phyloP scores from a whole-genome alignment of 768 basidiomycete genomes.

The Suillus subalutaceus region DNA sequence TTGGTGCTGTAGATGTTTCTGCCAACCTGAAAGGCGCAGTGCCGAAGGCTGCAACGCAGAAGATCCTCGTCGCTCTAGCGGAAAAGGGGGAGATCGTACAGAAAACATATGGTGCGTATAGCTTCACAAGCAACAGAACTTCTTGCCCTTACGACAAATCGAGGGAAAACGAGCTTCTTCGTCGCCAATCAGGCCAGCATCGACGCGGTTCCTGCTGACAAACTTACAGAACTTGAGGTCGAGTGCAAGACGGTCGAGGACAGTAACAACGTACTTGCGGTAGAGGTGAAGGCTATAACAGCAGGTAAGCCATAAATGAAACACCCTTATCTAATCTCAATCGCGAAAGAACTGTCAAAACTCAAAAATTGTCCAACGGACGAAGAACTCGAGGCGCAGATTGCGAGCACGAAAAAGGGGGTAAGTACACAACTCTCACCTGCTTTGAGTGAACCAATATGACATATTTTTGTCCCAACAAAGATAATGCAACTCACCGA shows the following conservation, averaged over 20 bases:
- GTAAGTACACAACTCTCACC: slow-evolving; percentile 43
- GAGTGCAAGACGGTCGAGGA: slow-evolving; percentile 63
- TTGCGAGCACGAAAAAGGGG: slow-evolving; percentile 50
- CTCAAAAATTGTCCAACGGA: slow-evolving; percentile 72
- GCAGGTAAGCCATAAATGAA: slow-evolving; percentile 20
- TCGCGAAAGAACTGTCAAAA: slow-evolving; percentile 59
- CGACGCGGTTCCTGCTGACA: slow-evolving; percentile 62
- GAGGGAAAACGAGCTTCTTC: slow-evolving; percentile 87
- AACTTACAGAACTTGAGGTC: slow-evolving; percentile 59
- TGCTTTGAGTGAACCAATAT: slow-evolving; percentile 12
- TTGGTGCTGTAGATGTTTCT: slow-evolving; percentile 88
- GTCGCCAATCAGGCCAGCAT: slow-evolving; percentile 81
- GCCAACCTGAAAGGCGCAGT: slow-evolving; percentile 91
- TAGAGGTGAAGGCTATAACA: slow-evolving; percentile 51
- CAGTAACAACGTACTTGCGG: slow-evolving; percentile 53
- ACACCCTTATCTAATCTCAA: slow-evolving; percentile 17
- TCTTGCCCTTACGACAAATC: slow-evolving; percentile 7
- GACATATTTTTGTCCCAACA: slow-evolving; percentile 8
- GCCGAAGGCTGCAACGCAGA: slow-evolving; percentile 82
- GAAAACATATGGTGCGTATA: slow-evolving; percentile 73
- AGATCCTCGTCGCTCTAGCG: slow-evolving; percentile 79
- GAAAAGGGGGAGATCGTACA: slow-evolving; percentile 83
- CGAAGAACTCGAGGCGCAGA: slow-evolving; percentile 57
- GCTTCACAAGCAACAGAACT: slow-evolving; percentile 10
- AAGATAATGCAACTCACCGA: slow-evolving; percentile 53